Evolutionary conservation across 108 stramenopile species (phyloP).

Genomic region (Pseudonitzschia delicatissima): DNA sequence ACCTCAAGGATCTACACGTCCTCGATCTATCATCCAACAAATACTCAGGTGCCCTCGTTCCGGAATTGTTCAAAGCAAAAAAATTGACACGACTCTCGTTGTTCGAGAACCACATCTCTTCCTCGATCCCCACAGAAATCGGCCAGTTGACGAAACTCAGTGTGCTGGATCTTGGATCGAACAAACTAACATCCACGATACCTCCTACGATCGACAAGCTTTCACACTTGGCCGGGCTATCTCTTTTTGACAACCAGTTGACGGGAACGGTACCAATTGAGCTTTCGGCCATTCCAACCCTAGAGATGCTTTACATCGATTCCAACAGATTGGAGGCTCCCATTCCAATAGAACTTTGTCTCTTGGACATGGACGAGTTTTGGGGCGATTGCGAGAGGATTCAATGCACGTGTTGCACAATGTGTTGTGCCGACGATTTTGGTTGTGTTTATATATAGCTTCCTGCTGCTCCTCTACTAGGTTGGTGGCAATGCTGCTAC

Average conservation of each 20-base stretch:
- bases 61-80: slow-evolving; percentile 18
- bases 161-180: slow-evolving; percentile 29
- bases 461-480: too few relatives aligned
- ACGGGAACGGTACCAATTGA: slow-evolving; percentile 34
- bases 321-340: slow-evolving; percentile 34
- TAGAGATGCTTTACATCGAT: slow-evolving; percentile 39
- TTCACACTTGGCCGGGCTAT: slow-evolving; percentile 19
- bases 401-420: slow-evolving; percentile 34
- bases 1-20: background rate
- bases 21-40: slow-evolving; percentile 35
- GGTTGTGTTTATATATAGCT: slow-evolving; percentile 2
- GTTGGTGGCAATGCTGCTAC: too few relatives aligned
- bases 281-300: slow-evolving; percentile 24
- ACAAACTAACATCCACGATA: slow-evolving; percentile 33
- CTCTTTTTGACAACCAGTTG: slow-evolving; percentile 39
- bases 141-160: slow-evolving; percentile 30
- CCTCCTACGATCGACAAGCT: slow-evolving; percentile 22
- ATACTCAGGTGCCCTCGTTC: slow-evolving; percentile 39
- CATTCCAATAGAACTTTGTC: slow-evolving; percentile 14
- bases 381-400: slow-evolving; percentile 31
- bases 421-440: slow-evolving; percentile 18
- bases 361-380: slow-evolving; percentile 29
- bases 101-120: slow-evolving; percentile 37
- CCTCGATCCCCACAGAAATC: slow-evolving; percentile 37
- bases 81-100: slow-evolving; percentile 9